These are phyloP conservation scores for Phallus indusiatus DNA, from an alignment of 768 basidiomycete species.

Conservation along the genomic window DNA sequence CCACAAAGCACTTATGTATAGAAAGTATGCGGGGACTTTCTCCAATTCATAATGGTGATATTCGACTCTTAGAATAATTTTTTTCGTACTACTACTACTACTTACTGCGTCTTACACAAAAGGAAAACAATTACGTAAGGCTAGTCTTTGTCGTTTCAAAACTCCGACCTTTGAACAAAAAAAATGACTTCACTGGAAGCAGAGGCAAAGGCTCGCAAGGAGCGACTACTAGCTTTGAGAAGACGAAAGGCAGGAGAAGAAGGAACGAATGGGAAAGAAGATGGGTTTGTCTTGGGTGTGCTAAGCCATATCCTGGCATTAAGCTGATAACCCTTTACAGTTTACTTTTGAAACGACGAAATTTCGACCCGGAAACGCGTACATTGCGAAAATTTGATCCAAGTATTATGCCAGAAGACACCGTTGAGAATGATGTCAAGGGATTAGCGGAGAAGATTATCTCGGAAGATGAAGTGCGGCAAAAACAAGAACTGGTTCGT, in stretches of 20 bases:
- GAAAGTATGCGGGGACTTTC: too few relatives aligned
- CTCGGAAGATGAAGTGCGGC: slow-evolving; percentile 73
- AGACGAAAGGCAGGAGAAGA: slow-evolving; percentile 57
- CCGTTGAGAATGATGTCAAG: slow-evolving; percentile 77
- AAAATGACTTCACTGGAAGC: slow-evolving; percentile 58
- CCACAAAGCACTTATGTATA: too few relatives aligned
- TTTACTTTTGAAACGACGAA: slow-evolving; percentile 53
- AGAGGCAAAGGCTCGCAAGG: slow-evolving; percentile 73
- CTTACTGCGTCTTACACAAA: too few relatives aligned
- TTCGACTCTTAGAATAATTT: too few relatives aligned
- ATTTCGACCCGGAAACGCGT: slow-evolving; percentile 85
- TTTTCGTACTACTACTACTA: too few relatives aligned
- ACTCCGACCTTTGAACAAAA: slow-evolving; percentile 15
- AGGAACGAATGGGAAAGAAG: slow-evolving; percentile 20
- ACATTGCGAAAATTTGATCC: slow-evolving; percentile 58
- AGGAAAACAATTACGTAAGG: background rate
- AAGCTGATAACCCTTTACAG: background rate
- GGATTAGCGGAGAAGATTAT: slow-evolving; percentile 82
- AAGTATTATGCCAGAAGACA: slow-evolving; percentile 58
- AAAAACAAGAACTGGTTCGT: slow-evolving; percentile 81
- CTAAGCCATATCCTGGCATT: background rate
- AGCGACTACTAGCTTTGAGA: slow-evolving; percentile 67
- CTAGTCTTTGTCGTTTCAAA: background rate
- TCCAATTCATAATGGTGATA: too few relatives aligned
- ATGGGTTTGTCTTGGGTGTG: slow-evolving; percentile 29